These are phyloP conservation scores for Aleurites moluccanus DNA, from an alignment of 441 rosid species.

Conservation along the genomic window DNA sequence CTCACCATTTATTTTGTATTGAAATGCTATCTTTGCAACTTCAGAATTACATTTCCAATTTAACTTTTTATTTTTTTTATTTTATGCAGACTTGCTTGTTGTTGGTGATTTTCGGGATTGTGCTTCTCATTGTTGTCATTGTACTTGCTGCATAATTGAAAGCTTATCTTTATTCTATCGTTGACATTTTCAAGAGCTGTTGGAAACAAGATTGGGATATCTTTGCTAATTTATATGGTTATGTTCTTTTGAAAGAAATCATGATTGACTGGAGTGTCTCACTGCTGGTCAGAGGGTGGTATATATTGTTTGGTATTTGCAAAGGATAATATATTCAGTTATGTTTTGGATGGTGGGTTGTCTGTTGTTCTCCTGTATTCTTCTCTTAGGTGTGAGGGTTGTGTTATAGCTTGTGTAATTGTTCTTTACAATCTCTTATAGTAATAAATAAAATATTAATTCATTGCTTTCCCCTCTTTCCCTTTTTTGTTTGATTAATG, in stretches of 20 bases:
- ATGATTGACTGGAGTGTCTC: conserved; percentile 20
- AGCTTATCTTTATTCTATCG: conserved; percentile 5
- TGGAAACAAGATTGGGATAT: conserved; percentile 18
- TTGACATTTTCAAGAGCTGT: conserved; percentile 8
- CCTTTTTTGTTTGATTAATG: not conserved
- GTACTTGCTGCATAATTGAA: conserved; percentile 60
- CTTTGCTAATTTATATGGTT: conserved; percentile 14
- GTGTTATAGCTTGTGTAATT: conserved; percentile 21
- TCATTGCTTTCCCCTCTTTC: conserved; percentile 7
- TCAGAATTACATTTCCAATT: not conserved
- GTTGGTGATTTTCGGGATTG: conserved; percentile 89
- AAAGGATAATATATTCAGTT: conserved; percentile 10
- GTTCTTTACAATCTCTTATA: not conserved
- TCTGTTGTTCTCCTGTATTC: conserved; percentile 2
- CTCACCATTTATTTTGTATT: not conserved
- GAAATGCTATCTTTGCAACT: not conserved
- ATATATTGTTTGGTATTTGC: conserved; percentile 23
- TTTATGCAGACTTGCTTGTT: conserved; percentile 76
- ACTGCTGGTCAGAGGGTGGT: conserved; percentile 21
- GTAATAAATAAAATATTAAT: conserved; percentile 11
- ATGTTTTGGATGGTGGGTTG: conserved; percentile 18
- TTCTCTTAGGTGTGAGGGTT: conserved; percentile 21
- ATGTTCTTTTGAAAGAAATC: conserved; percentile 15
- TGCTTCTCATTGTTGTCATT: conserved; percentile 75
- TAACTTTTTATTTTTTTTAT: not conserved